These are phyloP conservation scores for Zizania latifolia DNA, from an alignment of 176 grass and related monocot species.

Conservation along the genomic window DNA sequence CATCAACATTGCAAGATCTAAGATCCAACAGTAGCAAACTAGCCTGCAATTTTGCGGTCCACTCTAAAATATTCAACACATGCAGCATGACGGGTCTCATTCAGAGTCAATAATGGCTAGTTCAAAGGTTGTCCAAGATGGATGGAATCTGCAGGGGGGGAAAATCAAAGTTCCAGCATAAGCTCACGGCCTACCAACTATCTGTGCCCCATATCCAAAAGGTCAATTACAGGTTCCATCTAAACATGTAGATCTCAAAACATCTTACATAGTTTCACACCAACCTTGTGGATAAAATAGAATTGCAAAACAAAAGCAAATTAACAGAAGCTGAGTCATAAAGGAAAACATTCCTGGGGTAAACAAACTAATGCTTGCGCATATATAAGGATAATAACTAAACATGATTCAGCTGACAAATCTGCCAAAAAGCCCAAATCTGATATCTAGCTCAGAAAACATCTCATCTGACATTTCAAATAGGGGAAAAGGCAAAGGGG, in stretches of 20 bases:
- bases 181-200: background rate
- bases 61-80: background rate
- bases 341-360: background rate
- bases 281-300: background rate
- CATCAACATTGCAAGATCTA: background rate
- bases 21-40: slow-evolving; percentile 2
- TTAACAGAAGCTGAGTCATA: background rate
- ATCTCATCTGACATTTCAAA: background rate
- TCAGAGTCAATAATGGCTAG: background rate
- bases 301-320: background rate
- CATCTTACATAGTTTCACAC: too few relatives aligned
- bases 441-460: background rate
- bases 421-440: background rate
- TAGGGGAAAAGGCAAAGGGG: background rate
- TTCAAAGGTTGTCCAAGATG: background rate
- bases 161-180: background rate
- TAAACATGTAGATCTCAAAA: background rate
- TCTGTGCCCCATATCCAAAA: background rate
- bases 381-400: background rate
- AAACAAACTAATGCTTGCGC: background rate
- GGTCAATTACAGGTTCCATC: background rate
- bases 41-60: slow-evolving; percentile 4
- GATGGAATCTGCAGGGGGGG: background rate
- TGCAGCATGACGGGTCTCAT: background rate
- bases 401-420: too few relatives aligned